Evolutionary conservation across 2,329 filamentous ascomycete species (phyloP).

Genomic region (Aspergillus caelatus): DNA sequence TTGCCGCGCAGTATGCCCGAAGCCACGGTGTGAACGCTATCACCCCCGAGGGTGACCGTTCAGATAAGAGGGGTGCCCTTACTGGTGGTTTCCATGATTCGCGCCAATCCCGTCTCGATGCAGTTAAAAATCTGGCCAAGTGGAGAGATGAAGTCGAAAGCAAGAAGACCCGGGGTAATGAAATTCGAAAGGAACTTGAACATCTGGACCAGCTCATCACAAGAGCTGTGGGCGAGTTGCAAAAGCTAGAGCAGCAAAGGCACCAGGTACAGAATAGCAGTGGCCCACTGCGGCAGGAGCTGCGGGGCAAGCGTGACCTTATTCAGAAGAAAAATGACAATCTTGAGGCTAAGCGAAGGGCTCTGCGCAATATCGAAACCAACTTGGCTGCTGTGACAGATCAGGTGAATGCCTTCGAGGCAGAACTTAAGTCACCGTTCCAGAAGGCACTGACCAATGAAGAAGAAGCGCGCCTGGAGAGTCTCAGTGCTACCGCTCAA

Average conservation of each 20-base stretch:
- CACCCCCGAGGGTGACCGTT: slow-evolving; percentile 90
- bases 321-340: slow-evolving; percentile 73
- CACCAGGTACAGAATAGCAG: slow-evolving; percentile 80
- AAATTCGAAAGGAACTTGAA: slow-evolving; percentile 72
- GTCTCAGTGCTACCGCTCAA: slow-evolving; percentile 69
- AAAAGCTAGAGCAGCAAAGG: slow-evolving; percentile 78
- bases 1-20: slow-evolving; percentile 87
- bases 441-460: slow-evolving; percentile 81
- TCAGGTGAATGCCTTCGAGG: slow-evolving; percentile 74
- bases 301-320: slow-evolving; percentile 73
- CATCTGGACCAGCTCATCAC: slow-evolving; percentile 87
- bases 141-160: slow-evolving; percentile 75
- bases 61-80: slow-evolving; percentile 92
- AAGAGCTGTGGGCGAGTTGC: slow-evolving; percentile 76
- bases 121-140: slow-evolving; percentile 72
- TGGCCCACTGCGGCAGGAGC: slow-evolving; percentile 74
- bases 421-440: slow-evolving; percentile 82
- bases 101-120: slow-evolving; percentile 82
- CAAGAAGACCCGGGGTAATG: slow-evolving; percentile 63
- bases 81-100: slow-evolving; percentile 93
- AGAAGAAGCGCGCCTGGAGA: slow-evolving; percentile 82
- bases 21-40: slow-evolving; percentile 92
- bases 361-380: slow-evolving; percentile 68
- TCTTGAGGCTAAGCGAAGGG: slow-evolving; percentile 70
- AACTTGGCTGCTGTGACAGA: slow-evolving; percentile 77